Evolutionary conservation across 1,139 yeast species (phyloP), one percentile per base, ranked within the genome.

Genomic region (Saccharomyces pastorianus): DNA sequence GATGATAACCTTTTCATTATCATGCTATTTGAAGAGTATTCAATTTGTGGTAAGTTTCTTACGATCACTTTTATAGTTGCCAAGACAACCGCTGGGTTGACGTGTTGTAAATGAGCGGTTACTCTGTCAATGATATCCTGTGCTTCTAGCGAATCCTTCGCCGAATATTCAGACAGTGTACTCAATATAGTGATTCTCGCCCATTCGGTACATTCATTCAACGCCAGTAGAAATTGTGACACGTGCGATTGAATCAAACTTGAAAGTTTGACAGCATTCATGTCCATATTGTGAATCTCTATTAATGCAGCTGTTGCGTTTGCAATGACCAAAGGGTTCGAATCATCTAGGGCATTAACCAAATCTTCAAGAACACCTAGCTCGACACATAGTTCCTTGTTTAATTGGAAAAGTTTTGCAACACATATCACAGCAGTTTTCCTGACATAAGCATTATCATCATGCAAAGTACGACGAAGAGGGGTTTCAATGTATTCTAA

Each of bases 171-270:
- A 9, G 89, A 78, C 60, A 95, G 73, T 1, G 96, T 90, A 1
- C 88, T 81, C 59, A 95, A 76, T 50, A 95, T 88, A 1, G 97
- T 84, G 61, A 93, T 87, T 66, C 99, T 81, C 6, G 99, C 99
- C 99, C 99, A 95, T 73, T 95, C 99, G 1, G 98, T 91, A 72
- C 98, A 93, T 72, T 95, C 99, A 70, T 91, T 91, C 61, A 95
- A 77, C 29, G 96, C 96, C 61, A 83, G 77, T 57, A 95, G 76
- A 58, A 93, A 78, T 63, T 66, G 73, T 61, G 71, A 74, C 56
- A 71, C 80, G 70, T 66, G 76, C 61, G 56, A 55, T 41, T 62
- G 60, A 6, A 67, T 65, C 51, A 68, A 56, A 69, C 81, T 65
- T 6, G 58, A 51, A 42, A 68, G 48, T 20, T 60, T 51, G 32